Conservation (phyloP, 495 filamentous ascomycete genomes). For the Pyrenula aspistea region DNA sequence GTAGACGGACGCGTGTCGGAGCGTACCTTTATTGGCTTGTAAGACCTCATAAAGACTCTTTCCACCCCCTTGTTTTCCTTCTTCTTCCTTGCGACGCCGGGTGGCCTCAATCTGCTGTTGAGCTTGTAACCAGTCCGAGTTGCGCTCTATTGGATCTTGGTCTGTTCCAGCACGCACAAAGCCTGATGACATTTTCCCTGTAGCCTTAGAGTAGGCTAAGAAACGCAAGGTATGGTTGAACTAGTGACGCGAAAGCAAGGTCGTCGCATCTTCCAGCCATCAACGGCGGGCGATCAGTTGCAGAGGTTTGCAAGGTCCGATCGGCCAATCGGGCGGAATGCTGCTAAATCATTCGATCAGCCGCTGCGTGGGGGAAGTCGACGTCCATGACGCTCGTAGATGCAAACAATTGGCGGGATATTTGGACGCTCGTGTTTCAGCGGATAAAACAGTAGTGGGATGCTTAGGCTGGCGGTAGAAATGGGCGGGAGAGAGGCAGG, state of each 20-base stretch:
- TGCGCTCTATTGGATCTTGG: constrained; percentile 44
- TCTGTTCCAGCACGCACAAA: constrained; percentile 82
- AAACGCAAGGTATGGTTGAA: not conserved
- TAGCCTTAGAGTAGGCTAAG: not conserved
- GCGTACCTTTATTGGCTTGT: constrained; percentile 86
- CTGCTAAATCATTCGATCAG: not conserved
- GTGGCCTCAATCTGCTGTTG: constrained; percentile 66
- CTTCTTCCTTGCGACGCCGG: constrained; percentile 44
- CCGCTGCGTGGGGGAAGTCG: not conserved
- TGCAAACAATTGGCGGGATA: not conserved
- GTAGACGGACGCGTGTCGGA: constrained; percentile 3
- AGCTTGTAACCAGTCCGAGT: constrained; percentile 66
- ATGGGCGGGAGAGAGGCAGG: not conserved
- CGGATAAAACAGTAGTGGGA: not conserved
- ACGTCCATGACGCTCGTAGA: too few relatives aligned
- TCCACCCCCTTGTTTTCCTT: constrained; percentile 43
- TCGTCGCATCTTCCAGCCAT: not conserved
- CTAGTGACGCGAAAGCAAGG: not conserved
- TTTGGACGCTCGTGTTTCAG: not conserved
- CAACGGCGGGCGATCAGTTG: too few relatives aligned
- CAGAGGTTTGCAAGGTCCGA: not conserved
- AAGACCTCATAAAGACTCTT: constrained; percentile 77
- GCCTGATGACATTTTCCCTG: constrained; percentile 56
- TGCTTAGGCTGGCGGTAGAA: not conserved
- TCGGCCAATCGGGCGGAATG: not conserved